Conservation (phyloP, 257 asterid species). For the Nicotiana knightiana region DNA sequence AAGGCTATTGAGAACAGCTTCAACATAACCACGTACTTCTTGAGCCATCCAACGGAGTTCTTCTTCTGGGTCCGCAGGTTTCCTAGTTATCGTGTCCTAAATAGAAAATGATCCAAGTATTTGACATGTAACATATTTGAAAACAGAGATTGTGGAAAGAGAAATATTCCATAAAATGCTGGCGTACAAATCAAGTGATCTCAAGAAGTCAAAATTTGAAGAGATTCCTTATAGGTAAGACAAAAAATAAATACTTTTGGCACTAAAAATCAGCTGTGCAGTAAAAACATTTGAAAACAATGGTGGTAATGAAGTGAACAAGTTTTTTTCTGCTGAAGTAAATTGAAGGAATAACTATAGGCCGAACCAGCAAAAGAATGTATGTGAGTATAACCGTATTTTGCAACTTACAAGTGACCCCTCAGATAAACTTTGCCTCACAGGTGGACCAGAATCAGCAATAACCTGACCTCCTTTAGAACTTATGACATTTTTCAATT, state of each 20-base stretch:
- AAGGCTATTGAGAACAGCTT: conserved; percentile 92
- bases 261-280: neutral
- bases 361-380: neutral
- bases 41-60: conserved; percentile 98
- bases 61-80: conserved; percentile 91
- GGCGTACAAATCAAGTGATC: neutral
- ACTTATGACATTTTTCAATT: conserved; percentile 33
- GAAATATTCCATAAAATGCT: neutral
- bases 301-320: neutral
- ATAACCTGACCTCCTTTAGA: conserved; percentile 86
- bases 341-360: neutral
- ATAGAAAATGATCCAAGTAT: neutral
- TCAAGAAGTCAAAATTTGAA: neutral
- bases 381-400: neutral
- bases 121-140: neutral
- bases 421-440: conserved; percentile 73
- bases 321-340: neutral
- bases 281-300: neutral
- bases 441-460: conserved; percentile 52
- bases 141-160: neutral
- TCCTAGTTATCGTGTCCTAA: conserved; percentile 76
- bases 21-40: conserved; percentile 96
- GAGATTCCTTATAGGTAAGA: neutral
- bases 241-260: neutral
- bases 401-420: conserved; percentile 74